These are phyloP conservation scores for Chlorella sorokiniana DNA, from an alignment of 139 green algal genomes.

Conservation along the genomic window DNA sequence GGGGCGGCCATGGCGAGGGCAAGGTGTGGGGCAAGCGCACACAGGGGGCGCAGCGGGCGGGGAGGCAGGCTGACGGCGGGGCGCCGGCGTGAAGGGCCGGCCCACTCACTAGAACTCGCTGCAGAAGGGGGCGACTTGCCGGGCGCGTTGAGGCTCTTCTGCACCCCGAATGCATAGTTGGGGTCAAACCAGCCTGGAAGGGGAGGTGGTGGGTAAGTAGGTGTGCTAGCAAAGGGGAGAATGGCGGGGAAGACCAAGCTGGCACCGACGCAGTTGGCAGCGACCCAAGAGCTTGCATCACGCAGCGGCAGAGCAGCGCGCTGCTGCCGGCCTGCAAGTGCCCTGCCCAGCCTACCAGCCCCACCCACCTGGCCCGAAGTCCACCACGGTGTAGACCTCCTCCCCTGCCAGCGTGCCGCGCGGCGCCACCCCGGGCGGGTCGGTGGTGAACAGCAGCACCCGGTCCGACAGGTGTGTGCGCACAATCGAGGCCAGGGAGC, in stretches of 20 bases:
- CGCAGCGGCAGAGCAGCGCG: not conserved
- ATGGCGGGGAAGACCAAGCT: no score
- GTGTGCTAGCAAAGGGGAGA: not conserved
- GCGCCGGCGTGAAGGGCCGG: not conserved
- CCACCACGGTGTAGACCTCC: slow-evolving; percentile 44
- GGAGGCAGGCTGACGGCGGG: not conserved
- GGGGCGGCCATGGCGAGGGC: not conserved
- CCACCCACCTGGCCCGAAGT: slow-evolving; percentile 18
- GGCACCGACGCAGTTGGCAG: no score
- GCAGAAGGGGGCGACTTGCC: slow-evolving; percentile 57
- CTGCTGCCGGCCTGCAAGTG: not conserved
- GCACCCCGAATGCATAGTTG: slow-evolving; percentile 44
- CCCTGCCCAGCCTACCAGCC: not conserved
- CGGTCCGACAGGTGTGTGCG: slow-evolving; percentile 40
- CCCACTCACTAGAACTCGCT: slow-evolving; percentile 66
- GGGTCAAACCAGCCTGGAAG: slow-evolving; percentile 44
- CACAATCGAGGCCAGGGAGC: slow-evolving; percentile 37
- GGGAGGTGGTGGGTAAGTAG: not conserved
- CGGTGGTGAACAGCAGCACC: slow-evolving; percentile 64
- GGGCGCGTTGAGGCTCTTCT: slow-evolving; percentile 50
- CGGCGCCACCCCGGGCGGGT: slow-evolving; percentile 40
- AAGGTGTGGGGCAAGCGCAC: not conserved
- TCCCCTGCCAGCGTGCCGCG: slow-evolving; percentile 47
- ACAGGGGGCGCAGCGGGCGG: not conserved
- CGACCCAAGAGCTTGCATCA: not conserved